phyloP scores from a whole-genome alignment of 75 land plant genomes.

The Chamaecyparis obtusa region DNA sequence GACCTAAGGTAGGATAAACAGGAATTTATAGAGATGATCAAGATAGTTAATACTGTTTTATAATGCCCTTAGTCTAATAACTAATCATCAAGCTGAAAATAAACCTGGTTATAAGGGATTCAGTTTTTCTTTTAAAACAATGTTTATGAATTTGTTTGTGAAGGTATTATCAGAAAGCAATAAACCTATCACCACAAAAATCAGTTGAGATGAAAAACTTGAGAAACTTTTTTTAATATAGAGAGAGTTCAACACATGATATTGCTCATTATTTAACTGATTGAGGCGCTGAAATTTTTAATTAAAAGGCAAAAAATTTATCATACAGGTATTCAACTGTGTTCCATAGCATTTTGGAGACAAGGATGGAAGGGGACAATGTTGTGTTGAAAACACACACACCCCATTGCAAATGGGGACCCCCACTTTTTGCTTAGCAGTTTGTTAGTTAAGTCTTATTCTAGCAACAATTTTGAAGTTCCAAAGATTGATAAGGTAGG shows the following conservation, averaged over 20 bases:
- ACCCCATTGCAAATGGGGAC: no score
- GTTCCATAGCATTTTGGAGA: background rate
- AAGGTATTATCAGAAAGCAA: background rate
- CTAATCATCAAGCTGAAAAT: background rate
- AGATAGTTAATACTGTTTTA: background rate
- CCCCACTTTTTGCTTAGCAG: no score
- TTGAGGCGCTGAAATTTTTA: background rate
- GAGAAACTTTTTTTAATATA: background rate
- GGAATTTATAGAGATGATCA: background rate
- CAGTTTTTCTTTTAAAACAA: background rate
- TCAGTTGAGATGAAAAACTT: background rate
- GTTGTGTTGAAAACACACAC: no score
- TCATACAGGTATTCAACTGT: background rate
- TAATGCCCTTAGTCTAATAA: background rate
- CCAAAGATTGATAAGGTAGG: no score
- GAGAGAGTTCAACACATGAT: background rate
- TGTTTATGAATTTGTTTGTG: background rate
- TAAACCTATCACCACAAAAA: background rate
- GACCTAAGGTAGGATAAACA: background rate
- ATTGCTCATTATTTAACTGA: background rate
- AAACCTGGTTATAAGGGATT: background rate
- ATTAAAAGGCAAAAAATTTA: background rate
- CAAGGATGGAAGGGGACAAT: background rate
- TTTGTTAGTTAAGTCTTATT: no score
- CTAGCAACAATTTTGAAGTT: no score